Percentiles rank a stretch among this genome's conserved stretches.
These are phyloP conservation scores for Triticum timopheevii DNA, from an alignment of 176 grass and related monocot species.

Conservation along the genomic window DNA sequence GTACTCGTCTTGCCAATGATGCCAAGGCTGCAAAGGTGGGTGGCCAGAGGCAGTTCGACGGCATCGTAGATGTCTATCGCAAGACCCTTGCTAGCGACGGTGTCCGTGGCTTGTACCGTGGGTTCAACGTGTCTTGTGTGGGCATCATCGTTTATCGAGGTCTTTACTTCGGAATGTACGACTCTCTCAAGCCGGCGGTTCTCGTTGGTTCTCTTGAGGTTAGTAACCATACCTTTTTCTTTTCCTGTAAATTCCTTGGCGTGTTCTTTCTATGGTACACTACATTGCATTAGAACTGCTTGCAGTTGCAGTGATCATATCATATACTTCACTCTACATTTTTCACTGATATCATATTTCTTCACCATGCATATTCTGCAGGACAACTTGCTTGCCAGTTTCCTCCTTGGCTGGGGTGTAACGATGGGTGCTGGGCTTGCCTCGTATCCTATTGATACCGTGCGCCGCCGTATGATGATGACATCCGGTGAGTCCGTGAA, in stretches of 20 bases:
- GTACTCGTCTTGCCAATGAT: constrained; percentile 83
- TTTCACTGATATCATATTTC: not conserved
- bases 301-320: too few relatives aligned
- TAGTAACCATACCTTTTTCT: not conserved
- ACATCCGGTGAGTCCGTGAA: constrained; percentile 91
- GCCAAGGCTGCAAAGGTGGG: constrained; percentile 78
- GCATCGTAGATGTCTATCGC: constrained; percentile 87
- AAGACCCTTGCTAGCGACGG: constrained; percentile 75
- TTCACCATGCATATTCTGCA: constrained; percentile 18
- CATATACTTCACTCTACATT: not conserved
- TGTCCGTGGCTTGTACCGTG: constrained; percentile 86
- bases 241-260: not conserved
- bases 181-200: constrained; percentile 87
- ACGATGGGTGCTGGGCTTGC: constrained; percentile 90
- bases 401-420: constrained; percentile 74
- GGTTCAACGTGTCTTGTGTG: constrained; percentile 89
- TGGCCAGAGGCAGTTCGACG: constrained; percentile 92
- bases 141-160: constrained; percentile 97
- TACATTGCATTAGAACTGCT: too few relatives aligned
- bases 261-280: too few relatives aligned
- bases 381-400: constrained; percentile 95
- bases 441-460: constrained; percentile 88
- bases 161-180: constrained; percentile 90
- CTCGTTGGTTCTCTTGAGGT: constrained; percentile 81
- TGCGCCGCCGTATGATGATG: constrained; percentile 99